These are phyloP conservation scores for Rutstroemia sydowiana DNA, from an alignment of 2,329 filamentous ascomycete species.

Conservation along the genomic window DNA sequence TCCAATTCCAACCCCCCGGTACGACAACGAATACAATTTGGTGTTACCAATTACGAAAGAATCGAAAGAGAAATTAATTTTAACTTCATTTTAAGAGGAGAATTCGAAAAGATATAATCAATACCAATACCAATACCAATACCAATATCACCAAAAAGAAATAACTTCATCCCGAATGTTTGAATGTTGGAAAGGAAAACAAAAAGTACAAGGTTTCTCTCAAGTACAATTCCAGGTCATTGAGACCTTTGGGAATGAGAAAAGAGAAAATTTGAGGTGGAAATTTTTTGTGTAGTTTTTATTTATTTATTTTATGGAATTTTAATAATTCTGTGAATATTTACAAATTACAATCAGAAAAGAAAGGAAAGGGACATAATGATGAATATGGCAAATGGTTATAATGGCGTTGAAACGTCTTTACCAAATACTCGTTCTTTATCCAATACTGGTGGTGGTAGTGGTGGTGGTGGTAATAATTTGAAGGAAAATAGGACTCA, in stretches of 20 bases:
- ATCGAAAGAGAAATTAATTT: too few relatives aligned
- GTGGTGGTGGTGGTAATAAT: constrained; percentile 1
- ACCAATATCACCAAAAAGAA: too few relatives aligned
- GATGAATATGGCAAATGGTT: constrained; percentile 22
- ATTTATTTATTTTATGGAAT: background rate
- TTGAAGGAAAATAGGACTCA: constrained; percentile 6
- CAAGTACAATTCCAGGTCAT: constrained; percentile 12
- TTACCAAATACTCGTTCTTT: background rate
- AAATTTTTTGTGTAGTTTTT: background rate
- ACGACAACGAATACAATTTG: too few relatives aligned
- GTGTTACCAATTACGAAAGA: too few relatives aligned
- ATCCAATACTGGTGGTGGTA: too few relatives aligned
- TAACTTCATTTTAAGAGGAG: too few relatives aligned
- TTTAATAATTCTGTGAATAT: too few relatives aligned
- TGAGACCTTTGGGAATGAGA: constrained; percentile 2
- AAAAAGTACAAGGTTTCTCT: constrained; percentile 12
- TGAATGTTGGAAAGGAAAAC: constrained; percentile 6
- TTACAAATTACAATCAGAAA: too few relatives aligned
- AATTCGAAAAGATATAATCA: background rate
- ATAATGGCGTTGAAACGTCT: constrained; percentile 17
- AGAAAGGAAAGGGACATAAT: too few relatives aligned
- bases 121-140: too few relatives aligned
- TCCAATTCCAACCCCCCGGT: too few relatives aligned
- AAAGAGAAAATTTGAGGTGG: constrained; percentile 1
- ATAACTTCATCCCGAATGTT: background rate